These are phyloP conservation scores for Lactarius trivialis DNA, from an alignment of 768 basidiomycete species.

Conservation along the genomic window DNA sequence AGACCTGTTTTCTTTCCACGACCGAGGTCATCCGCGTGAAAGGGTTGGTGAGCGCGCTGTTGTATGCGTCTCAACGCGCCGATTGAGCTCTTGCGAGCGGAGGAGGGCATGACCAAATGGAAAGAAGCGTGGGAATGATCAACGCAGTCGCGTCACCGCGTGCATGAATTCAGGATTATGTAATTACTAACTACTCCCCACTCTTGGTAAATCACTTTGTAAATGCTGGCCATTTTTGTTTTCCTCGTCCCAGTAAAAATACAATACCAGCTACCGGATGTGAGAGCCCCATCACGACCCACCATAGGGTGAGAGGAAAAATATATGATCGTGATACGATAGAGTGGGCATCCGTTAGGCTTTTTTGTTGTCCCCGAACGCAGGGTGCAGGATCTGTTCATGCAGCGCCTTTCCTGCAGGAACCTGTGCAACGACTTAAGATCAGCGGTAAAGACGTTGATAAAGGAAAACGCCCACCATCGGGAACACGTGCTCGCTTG, in stretches of 20 bases:
- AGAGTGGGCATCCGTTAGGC: not conserved
- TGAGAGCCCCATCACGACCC: not conserved
- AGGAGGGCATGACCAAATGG: conserved; percentile 27
- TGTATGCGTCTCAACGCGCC: conserved; percentile 45
- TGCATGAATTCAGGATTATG: not conserved
- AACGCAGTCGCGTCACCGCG: conserved; percentile 11
- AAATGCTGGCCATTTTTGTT: not conserved
- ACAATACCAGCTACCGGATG: conserved; percentile 11
- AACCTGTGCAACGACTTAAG: conserved; percentile 41
- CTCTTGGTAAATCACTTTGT: too few species aligned
- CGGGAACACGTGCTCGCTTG: conserved; percentile 83
- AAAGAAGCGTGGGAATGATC: conserved; percentile 21
- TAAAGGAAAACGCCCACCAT: conserved; percentile 49
- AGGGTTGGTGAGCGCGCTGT: conserved; percentile 66
- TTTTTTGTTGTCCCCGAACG: conserved; percentile 9
- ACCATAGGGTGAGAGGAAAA: not conserved
- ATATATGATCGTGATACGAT: not conserved
- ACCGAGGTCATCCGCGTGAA: conserved; percentile 67
- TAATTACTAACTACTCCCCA: not conserved
- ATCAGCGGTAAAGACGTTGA: conserved; percentile 16
- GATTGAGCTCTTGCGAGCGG: conserved; percentile 36
- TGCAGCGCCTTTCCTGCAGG: conserved; percentile 92
- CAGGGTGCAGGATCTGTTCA: conserved; percentile 81
- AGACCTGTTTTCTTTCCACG: conserved; percentile 80
- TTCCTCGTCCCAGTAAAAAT: not conserved